Evolutionary conservation across 352 stramenopile species (phyloP).

Genomic region (Phytophthora pluvialis): DNA sequence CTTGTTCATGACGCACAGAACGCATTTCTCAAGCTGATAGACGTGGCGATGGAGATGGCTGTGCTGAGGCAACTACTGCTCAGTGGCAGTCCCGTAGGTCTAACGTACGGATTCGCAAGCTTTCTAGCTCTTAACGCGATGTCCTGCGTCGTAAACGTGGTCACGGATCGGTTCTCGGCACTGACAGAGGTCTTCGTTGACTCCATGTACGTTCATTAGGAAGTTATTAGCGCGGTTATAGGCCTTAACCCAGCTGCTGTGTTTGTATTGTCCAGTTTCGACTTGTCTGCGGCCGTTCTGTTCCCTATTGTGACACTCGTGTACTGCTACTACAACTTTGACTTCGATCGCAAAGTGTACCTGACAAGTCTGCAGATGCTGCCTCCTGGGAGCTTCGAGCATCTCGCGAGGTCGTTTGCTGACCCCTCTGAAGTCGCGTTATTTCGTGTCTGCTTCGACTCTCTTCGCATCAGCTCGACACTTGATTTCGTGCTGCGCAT

Average conservation of each 20-base stretch:
- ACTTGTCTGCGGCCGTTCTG: conserved; percentile 5
- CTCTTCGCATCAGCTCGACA: conserved; percentile 32
- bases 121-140: conserved; percentile 11
- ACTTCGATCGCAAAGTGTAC: conserved; percentile 33
- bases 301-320: conserved; percentile 14
- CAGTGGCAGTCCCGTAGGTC: conserved; percentile 20
- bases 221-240: no score
- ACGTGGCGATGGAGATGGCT: conserved; percentile 19
- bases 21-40: no score
- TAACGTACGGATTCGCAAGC: conserved; percentile 32
- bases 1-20: no score
- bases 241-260: background rate
- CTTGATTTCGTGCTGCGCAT: conserved; percentile 24
- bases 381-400: conserved; percentile 36
- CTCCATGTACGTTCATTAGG: background rate
- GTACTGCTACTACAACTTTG: conserved; percentile 26
- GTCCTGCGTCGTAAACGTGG: background rate
- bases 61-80: conserved; percentile 33
- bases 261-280: background rate
- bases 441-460: conserved; percentile 39
- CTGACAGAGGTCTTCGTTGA: conserved; percentile 1
- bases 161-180: conserved; percentile 1
- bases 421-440: conserved; percentile 31
- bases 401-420: conserved; percentile 23
- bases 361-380: conserved; percentile 25